phyloP scores from a whole-genome alignment of 306 rosid genomes.

The Arachis hypogaea region DNA sequence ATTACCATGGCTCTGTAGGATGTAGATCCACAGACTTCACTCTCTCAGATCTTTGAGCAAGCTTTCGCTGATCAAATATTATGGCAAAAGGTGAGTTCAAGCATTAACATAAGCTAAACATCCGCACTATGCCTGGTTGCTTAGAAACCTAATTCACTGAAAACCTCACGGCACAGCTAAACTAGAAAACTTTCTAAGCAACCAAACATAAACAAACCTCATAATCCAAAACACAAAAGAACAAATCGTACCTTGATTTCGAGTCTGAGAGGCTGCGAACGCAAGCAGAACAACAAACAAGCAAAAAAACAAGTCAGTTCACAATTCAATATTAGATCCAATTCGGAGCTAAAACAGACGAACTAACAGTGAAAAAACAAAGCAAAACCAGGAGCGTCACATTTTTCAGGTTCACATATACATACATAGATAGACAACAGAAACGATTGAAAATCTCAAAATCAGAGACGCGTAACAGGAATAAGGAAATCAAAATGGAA shows the following conservation, averaged over 20 bases:
- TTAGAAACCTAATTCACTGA: constrained; percentile 23
- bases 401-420: background rate
- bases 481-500: constrained; percentile 52
- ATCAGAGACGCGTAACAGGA: constrained; percentile 11
- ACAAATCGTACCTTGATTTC: constrained; percentile 83
- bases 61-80: constrained; percentile 53
- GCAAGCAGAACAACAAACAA: constrained; percentile 36
- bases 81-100: constrained; percentile 30
- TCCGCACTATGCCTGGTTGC: constrained; percentile 13
- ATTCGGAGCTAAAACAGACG: constrained; percentile 34
- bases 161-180: constrained; percentile 19
- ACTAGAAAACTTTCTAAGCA: constrained; percentile 33
- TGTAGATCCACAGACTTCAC: constrained; percentile 77
- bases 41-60: constrained; percentile 70
- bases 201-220: constrained; percentile 31
- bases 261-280: constrained; percentile 97
- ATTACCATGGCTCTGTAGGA: constrained; percentile 85
- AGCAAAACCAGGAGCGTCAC: constrained; percentile 32
- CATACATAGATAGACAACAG: background rate
- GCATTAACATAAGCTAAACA: constrained; percentile 32
- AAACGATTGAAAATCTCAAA: constrained; percentile 30
- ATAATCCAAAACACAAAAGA: constrained; percentile 20
- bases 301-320: constrained; percentile 48
- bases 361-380: constrained; percentile 3
- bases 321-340: constrained; percentile 55